phyloP scores from a whole-genome alignment of 2,329 filamentous ascomycete genomes.

The Colletotrichum shisoi region DNA sequence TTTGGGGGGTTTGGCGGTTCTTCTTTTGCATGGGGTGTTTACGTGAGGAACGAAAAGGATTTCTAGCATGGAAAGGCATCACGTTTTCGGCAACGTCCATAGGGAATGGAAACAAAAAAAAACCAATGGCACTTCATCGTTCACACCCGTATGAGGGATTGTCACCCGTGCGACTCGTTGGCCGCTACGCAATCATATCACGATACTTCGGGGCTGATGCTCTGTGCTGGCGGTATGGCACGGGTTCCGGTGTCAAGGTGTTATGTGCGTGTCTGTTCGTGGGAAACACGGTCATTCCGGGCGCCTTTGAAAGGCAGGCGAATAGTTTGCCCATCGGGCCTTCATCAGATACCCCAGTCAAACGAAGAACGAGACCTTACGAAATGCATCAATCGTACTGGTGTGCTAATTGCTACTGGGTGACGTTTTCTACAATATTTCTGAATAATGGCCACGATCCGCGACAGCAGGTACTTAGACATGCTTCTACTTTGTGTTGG shows the following conservation, averaged over 20 bases:
- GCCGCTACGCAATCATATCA: constrained; percentile 7
- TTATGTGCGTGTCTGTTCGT: constrained; percentile 20
- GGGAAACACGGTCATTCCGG: constrained; percentile 19
- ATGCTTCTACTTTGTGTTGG: not conserved
- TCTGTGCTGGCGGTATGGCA: constrained; percentile 11
- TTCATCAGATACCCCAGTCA: constrained; percentile 36
- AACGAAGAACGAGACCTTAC: constrained; percentile 32
- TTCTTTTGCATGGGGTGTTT: constrained; percentile 42
- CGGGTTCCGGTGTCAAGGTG: constrained; percentile 29
- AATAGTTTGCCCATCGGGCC: constrained; percentile 30
- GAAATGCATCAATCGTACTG: not conserved
- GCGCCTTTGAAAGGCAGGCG: constrained; percentile 24
- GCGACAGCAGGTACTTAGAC: not conserved
- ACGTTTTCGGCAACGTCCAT: constrained; percentile 41
- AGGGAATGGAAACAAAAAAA: constrained; percentile 41
- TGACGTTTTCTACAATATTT: too few species aligned
- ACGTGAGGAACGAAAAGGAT: constrained; percentile 41
- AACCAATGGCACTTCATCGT: constrained; percentile 39
- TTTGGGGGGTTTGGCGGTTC: constrained; percentile 38
- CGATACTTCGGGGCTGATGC: constrained; percentile 11
- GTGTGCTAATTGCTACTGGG: too few species aligned
- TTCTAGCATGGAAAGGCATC: constrained; percentile 42
- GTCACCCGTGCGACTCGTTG: constrained; percentile 27
- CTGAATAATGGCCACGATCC: not conserved
- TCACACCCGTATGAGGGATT: constrained; percentile 19